Evolutionary conservation across 2,329 filamentous ascomycete genomes (phyloP).

Genomic region (Nothophaeocryptopus gaeumannii): DNA sequence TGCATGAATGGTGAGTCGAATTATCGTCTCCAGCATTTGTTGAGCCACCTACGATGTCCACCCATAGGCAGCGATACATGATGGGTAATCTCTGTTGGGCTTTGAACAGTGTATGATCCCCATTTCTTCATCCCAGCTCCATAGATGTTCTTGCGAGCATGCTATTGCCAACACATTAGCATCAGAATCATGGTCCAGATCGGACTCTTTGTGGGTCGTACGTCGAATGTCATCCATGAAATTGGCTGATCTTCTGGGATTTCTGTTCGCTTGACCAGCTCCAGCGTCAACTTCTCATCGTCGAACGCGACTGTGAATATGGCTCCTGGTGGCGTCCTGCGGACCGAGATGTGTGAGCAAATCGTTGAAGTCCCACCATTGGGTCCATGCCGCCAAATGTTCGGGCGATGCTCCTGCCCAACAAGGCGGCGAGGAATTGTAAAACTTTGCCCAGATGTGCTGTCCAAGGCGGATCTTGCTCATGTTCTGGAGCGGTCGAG

Average conservation of each 20-base stretch:
- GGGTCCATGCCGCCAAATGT: background rate
- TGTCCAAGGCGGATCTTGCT: background rate
- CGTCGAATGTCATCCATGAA: conserved; percentile 90
- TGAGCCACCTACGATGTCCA: conserved; percentile 62
- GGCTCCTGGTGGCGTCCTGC: conserved; percentile 72
- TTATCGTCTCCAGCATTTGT: background rate
- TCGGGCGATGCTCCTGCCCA: conserved; percentile 3
- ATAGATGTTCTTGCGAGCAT: conserved; percentile 79
- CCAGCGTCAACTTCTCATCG: conserved; percentile 71
- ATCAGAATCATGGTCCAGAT: background rate
- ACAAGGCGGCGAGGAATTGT: background rate
- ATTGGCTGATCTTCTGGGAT: conserved; percentile 83
- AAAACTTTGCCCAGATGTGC: no score
- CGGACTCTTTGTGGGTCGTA: conserved; percentile 43
- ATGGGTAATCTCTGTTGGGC: conserved; percentile 72
- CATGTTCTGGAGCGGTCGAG: no score
- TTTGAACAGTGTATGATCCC: conserved; percentile 75
- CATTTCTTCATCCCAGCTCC: conserved; percentile 92
- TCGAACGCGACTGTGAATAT: conserved; percentile 89
- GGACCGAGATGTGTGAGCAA: background rate
- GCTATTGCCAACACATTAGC: conserved; percentile 48
- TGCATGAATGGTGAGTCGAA: conserved; percentile 35
- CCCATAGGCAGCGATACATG: conserved; percentile 71
- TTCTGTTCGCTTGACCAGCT: conserved; percentile 74
- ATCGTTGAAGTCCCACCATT: background rate